Base-by-base conservation (phyloP, 208 protist species). In the Acanthamoeba culbertsoni region DNA sequence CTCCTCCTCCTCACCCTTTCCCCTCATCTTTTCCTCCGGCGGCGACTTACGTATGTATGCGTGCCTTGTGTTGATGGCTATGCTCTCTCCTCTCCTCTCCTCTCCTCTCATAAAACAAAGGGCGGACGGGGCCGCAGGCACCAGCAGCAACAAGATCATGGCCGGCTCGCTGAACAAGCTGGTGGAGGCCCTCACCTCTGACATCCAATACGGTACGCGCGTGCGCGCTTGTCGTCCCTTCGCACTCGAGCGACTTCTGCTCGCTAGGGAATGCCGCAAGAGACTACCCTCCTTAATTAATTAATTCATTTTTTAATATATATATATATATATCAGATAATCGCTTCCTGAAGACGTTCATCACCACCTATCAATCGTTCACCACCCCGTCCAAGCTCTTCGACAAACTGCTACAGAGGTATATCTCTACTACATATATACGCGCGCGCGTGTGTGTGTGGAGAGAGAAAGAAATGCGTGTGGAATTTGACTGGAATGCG, bases 141-240 rank as follows among this genome's bases (percentile, higher is more conserved):
- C 26, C n/a, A 26, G 37, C 77, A 35, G 31, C 68, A 92, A 46
- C 33, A 62, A 93, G 89, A 82, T 93, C 62, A 42, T 57, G n/a
- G 89, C 89, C 2, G 89, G 40, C 16, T 65, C 89, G 16, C 89
- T 93, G n/a, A 93, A 93, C 89, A 93, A 93, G 89, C 89, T 93
- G 5, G 68, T 93, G 3, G 89, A 93, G 40, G 10, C 18, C 20
- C 89, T 93, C 63, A 93, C 89, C 10, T 93, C 89, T 14, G 65
- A 75, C 33, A 82, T 63, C 12, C 63, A 93, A 31, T 63, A 59
- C 37, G 89, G 43, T 57, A 40, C 7, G 4, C n/a, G n/a, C n/a
- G n/a, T n/a, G n/a, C n/a, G n/a, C n/a, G n/a, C n/a, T n/a, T n/a
- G n/a, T n/a, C n/a, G n/a, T n/a, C n/a, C n/a, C n/a, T n/a, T n/a